Evolutionary conservation across 116 monocot genomes (phyloP).

Genomic region (Iris pallida): DNA sequence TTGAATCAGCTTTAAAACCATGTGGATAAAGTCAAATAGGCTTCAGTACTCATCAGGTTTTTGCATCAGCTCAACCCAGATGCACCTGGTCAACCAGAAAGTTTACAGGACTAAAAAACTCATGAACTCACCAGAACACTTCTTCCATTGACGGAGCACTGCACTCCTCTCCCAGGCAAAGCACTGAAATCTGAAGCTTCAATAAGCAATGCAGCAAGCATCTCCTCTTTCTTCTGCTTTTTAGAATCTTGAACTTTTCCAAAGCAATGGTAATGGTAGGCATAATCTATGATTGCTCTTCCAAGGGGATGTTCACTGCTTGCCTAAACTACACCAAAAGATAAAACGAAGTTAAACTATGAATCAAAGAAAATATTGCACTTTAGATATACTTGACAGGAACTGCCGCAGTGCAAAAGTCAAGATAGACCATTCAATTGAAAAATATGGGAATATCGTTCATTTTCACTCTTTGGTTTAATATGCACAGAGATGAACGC

Average conservation of each 20-base stretch:
- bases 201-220: slow-evolving; percentile 76
- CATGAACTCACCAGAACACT: slow-evolving; percentile 62
- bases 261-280: slow-evolving; percentile 82
- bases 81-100: no score
- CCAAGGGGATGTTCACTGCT: slow-evolving; percentile 97
- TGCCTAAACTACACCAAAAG: slow-evolving; percentile 61
- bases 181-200: slow-evolving; percentile 71
- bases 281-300: slow-evolving; percentile 83
- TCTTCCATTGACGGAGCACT: slow-evolving; percentile 69
- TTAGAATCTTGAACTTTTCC: slow-evolving; percentile 33
- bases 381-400: no score
- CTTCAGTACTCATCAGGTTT: neutral
- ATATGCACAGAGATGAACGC: no score
- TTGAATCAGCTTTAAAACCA: neutral
- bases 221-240: slow-evolving; percentile 41
- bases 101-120: slow-evolving; percentile 1
- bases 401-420: no score
- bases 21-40: neutral
- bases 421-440: no score
- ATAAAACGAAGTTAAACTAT: slow-evolving; percentile 3
- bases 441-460: no score
- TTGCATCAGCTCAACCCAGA: neutral
- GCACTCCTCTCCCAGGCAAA: slow-evolving; percentile 87
- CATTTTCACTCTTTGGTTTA: no score
- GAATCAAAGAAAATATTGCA: neutral